Percentiles rank a stretch among this genome's conserved stretches.
Evolutionary conservation across 352 stramenopile genomes (phyloP).

Genomic region (Phytophthora cryptogea): DNA sequence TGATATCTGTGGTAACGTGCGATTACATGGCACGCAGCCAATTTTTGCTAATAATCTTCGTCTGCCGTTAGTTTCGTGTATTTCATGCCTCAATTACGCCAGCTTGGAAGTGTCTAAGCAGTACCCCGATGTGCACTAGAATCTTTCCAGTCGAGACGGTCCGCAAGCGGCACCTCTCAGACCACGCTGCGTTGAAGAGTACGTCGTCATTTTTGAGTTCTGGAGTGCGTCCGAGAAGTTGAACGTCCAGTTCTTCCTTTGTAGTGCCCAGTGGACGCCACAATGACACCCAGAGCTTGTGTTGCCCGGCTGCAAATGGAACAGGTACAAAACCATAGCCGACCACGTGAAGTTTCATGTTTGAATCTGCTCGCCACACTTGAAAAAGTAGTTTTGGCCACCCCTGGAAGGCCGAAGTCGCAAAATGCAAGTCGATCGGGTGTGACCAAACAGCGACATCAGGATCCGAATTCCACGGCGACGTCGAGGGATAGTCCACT

Average conservation of each 20-base stretch:
- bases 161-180: slow-evolving; percentile 60
- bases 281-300: slow-evolving; percentile 49
- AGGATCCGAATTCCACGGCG: slow-evolving; percentile 26
- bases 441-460: slow-evolving; percentile 60
- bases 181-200: slow-evolving; percentile 59
- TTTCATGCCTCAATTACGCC: slow-evolving; percentile 23
- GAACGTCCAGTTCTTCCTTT: slow-evolving; percentile 53
- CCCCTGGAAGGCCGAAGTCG: slow-evolving; percentile 54
- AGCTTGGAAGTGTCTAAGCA: slow-evolving; percentile 58
- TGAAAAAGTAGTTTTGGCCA: slow-evolving; percentile 74
- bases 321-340: slow-evolving; percentile 68
- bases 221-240: slow-evolving; percentile 52
- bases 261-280: slow-evolving; percentile 64
- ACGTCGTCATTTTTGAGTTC: slow-evolving; percentile 66
- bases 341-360: slow-evolving; percentile 51
- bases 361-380: slow-evolving; percentile 59
- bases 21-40: not conserved
- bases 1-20: slow-evolving; percentile 20
- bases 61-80: not conserved
- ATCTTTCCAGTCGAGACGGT: slow-evolving; percentile 67
- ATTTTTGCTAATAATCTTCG: not conserved
- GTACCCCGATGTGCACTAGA: slow-evolving; percentile 48
- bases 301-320: slow-evolving; percentile 55
- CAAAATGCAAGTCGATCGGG: slow-evolving; percentile 72
- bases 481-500: slow-evolving; percentile 48